Evolutionary conservation across 305 asterid species (phyloP), one percentile per base, ranked within the genome.

Genomic region (Fraxinus platypoda): DNA sequence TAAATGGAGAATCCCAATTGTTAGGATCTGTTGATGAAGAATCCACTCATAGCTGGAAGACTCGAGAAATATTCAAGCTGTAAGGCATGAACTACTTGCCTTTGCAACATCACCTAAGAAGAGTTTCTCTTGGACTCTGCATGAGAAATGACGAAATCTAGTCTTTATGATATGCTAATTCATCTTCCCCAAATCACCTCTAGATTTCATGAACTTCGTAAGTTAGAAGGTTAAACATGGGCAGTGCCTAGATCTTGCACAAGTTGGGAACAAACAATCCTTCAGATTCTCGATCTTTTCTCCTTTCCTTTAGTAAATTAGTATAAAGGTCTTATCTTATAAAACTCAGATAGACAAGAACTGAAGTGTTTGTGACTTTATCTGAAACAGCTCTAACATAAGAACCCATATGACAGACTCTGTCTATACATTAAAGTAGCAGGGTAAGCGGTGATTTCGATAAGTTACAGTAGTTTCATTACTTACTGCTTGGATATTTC

Each of bases 401-500:
- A 17, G 76, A 33, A 73, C 52, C 4, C 76, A 31, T 17, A n/a
- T 17, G 13, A 33, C 43, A 17, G 43, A 19, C 43, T 0, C n/a
- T 31, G 11, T 31, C 76, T 33, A 17, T 33, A 17, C 15, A 15
- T 71, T 30, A 30, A 71, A 30, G 21, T 31, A 17, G 41, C 76
- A 72, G 52, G 46, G 49, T n/a, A 3, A 7, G 13, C 23, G 30
- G 49, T 15, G 75, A 33, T 72, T 25, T 72, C 37, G 28, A 72
- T 33, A 6, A 72, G 25, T 73, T 73, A 15, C 80, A 57, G 41
- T 30, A 23, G 76, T 81, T 52, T n/a, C 62, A 66, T 21, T 78
- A 85, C 97, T 93, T 91, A 94, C 98, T 86, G 94, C 43, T 89
- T 88, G 68, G 92, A 90, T 76, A 95, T 88, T 85, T 92, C 98